Evolutionary conservation across 2,329 filamentous ascomycete species (phyloP), one percentile per base, ranked within the genome.

Genomic region (Talaromyces funiculosus): DNA sequence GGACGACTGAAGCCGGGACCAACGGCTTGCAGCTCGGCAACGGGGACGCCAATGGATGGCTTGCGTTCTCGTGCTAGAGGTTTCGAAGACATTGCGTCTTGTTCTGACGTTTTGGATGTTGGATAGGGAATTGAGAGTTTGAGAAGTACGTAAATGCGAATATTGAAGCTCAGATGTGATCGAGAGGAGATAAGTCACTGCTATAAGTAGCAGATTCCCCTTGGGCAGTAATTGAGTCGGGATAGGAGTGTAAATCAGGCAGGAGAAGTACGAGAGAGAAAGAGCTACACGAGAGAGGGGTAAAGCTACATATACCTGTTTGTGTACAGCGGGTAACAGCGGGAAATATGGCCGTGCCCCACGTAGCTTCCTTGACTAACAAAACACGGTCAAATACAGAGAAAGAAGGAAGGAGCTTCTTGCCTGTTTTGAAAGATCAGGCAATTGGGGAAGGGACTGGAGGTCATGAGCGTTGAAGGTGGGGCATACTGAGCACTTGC

Each of bases 1-100:
- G 94, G 94, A 63, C 94, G 84, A 86, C 77, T 87, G 73, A 95
- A 93, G 43, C 87, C 88, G 42, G 92, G 91, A n/a, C 89, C 89
- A 61, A 97, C 86, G 18, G 90, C 92, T 75, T 90, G 83, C 64
- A 97, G 87, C 72, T 96, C 91, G 65, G 90, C 85, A 67, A 97
- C 87, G 51, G 92, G 92, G 67, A 90, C 90, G 66, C 89, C 86
- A 61, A 84, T 88, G 20, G 91, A 96, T 61, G 90, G 91, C 67
- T 85, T 89, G 67, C 92, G 88, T 81, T 96, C 87, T 66, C 90
- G 84, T 42, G 59, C 35, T 16, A 61, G 24, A 40, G 49, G 59
- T 37, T 57, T 60, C 16, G 42, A 35, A 4, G 62, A 68, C 64
- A 65, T 68, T 64, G 59, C 58, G 31, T 49, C 20, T 53, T 20